These are phyloP conservation scores for Lophiostoma macrostomum DNA, from an alignment of 495 filamentous ascomycete genomes.

Conservation along the genomic window DNA sequence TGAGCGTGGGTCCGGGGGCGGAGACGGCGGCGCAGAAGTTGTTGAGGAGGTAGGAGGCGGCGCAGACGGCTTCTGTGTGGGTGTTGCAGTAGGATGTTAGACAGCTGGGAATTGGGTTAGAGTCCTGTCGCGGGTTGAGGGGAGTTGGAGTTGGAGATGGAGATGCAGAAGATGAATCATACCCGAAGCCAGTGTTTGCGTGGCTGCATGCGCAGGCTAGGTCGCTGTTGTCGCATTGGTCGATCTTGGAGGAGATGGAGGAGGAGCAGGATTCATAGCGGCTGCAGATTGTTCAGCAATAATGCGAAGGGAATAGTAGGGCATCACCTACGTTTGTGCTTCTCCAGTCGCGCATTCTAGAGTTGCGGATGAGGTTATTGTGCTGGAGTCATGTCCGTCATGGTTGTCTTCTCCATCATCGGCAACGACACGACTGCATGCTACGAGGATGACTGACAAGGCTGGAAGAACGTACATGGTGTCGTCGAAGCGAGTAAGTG, in stretches of 20 bases:
- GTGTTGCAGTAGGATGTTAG: slow-evolving; percentile 18
- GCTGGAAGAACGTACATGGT: too few relatives aligned
- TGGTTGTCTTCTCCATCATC: slow-evolving; percentile 3
- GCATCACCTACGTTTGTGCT: neutral
- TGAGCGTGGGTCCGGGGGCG: slow-evolving; percentile 5
- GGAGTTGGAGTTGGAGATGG: neutral
- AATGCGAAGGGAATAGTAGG: neutral
- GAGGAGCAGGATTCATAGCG: slow-evolving; percentile 18
- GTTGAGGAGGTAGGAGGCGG: neutral
- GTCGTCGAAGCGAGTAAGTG: too few relatives aligned
- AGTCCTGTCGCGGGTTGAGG: neutral
- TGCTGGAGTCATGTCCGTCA: neutral
- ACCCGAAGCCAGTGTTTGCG: slow-evolving; percentile 18
- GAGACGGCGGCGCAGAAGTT: neutral
- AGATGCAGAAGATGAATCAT: neutral
- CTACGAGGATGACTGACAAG: neutral
- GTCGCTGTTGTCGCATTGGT: slow-evolving; percentile 11
- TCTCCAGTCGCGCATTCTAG: slow-evolving; percentile 15
- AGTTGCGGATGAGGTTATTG: slow-evolving; percentile 8
- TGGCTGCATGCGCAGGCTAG: slow-evolving; percentile 11
- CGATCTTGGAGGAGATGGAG: slow-evolving; percentile 9
- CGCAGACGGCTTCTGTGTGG: slow-evolving; percentile 10
- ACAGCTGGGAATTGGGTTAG: neutral
- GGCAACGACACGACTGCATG: neutral
- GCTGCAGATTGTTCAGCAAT: neutral